These are phyloP conservation scores for Coemansia interrupta DNA, from an alignment of 192 early-diverging fungal species.

Conservation along the genomic window DNA sequence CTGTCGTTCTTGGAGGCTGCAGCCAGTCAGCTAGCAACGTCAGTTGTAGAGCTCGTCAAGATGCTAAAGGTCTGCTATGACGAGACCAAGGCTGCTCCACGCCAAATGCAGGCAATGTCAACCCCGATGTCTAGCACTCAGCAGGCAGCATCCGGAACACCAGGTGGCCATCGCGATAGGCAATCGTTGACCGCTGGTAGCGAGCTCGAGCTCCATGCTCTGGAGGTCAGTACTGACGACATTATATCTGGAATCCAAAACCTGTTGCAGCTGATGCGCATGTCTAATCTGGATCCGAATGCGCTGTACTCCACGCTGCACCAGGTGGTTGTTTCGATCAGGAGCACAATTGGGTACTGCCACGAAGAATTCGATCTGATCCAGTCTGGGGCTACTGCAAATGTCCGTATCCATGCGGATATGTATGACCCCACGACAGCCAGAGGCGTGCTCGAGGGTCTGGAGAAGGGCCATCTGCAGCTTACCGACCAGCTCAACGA, in stretches of 20 bases:
- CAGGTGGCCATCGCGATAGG: neutral
- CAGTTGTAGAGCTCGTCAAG: constrained; percentile 76
- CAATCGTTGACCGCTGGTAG: neutral
- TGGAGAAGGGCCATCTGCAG: constrained; percentile 49
- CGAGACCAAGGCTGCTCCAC: constrained; percentile 46
- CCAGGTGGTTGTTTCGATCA: constrained; percentile 30
- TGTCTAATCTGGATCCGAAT: constrained; percentile 28
- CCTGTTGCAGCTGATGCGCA: constrained; percentile 45
- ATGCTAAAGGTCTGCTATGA: constrained; percentile 47
- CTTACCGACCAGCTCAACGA: constrained; percentile 54
- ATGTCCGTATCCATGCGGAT: constrained; percentile 14
- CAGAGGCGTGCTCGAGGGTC: constrained; percentile 23
- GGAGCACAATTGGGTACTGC: constrained; percentile 33
- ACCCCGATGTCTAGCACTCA: neutral
- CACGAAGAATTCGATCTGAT: constrained; percentile 19
- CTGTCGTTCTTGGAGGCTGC: constrained; percentile 77
- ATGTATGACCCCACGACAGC: constrained; percentile 29
- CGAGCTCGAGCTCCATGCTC: constrained; percentile 7
- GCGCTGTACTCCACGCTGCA: constrained; percentile 41
- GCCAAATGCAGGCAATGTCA: neutral
- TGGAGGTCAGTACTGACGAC: constrained; percentile 50
- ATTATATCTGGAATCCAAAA: constrained; percentile 48
- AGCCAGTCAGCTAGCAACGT: constrained; percentile 71
- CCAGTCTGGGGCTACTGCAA: constrained; percentile 9
- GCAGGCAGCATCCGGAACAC: neutral